Evolutionary conservation across 2,329 filamentous ascomycete species (phyloP).

Genomic region (Cyphellophora attinorum): DNA sequence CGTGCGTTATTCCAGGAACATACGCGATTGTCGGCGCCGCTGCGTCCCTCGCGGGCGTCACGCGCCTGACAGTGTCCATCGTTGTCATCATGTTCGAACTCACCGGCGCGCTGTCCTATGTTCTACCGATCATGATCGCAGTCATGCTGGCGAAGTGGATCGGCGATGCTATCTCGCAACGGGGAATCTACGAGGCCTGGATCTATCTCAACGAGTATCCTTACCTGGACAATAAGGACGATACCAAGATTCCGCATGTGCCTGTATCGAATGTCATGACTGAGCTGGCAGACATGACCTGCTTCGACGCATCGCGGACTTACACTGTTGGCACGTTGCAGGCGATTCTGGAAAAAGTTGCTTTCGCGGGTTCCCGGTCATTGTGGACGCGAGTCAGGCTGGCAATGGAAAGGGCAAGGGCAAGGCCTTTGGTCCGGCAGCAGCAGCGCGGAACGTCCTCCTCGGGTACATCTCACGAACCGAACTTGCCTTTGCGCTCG

Average conservation of each 20-base stretch:
- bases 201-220: conserved; percentile 94
- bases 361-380: conserved; percentile 89
- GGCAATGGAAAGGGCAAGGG: conserved; percentile 2
- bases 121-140: conserved; percentile 96
- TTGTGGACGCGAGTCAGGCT: too few species aligned
- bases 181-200: conserved; percentile 96
- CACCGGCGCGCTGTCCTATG: conserved; percentile 89
- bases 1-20: conserved; percentile 85
- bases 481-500: conserved; percentile 75
- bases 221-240: conserved; percentile 85
- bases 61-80: conserved; percentile 93
- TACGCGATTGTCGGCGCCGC: conserved; percentile 96
- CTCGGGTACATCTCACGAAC: conserved; percentile 90
- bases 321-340: conserved; percentile 74
- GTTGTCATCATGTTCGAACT: conserved; percentile 99
- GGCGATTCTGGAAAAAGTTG: conserved; percentile 60
- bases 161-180: conserved; percentile 83
- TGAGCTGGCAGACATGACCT: conserved; percentile 75
- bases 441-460: conserved; percentile 48
- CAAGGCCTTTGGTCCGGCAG: conserved; percentile 1
- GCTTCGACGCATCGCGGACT: conserved; percentile 67
- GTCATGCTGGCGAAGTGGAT: conserved; percentile 99
- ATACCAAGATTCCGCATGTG: conserved; percentile 68
- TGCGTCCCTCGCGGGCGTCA: conserved; percentile 86
- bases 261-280: conserved; percentile 88